phyloP scores from a whole-genome alignment of 371 early-diverging fungal species.

The Paramicrosporidium saccamoebae region DNA sequence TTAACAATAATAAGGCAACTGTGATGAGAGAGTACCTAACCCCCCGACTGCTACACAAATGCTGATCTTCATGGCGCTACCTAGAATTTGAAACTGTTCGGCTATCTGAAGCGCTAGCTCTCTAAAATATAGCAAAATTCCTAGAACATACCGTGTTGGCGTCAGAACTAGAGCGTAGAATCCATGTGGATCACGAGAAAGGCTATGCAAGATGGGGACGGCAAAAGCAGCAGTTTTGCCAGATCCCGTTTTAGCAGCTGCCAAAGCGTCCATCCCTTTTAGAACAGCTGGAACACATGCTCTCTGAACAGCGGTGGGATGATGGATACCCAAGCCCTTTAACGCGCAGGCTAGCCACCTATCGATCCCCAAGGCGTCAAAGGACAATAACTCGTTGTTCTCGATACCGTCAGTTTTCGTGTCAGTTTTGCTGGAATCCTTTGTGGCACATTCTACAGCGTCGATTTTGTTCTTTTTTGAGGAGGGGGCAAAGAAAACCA shows the following conservation, averaged over 20 bases:
- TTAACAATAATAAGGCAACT: background rate
- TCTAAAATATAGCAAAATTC: conserved; percentile 9
- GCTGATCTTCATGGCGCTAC: conserved; percentile 50
- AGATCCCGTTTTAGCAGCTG: conserved; percentile 89
- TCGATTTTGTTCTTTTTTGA: too few relatives aligned
- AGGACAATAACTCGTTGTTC: too few relatives aligned
- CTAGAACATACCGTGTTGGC: conserved; percentile 39
- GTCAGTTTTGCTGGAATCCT: too few relatives aligned
- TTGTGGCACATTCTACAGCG: too few relatives aligned
- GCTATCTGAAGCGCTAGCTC: conserved; percentile 90
- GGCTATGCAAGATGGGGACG: conserved; percentile 73
- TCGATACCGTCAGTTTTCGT: too few relatives aligned
- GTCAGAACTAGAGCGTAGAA: conserved; percentile 77
- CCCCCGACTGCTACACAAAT: conserved; percentile 85
- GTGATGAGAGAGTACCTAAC: conserved; percentile 10
- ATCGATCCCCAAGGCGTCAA: conserved; percentile 27
- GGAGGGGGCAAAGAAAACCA: too few relatives aligned
- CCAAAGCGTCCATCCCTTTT: conserved; percentile 51
- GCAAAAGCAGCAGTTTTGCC: conserved; percentile 99
- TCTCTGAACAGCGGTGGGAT: conserved; percentile 82
- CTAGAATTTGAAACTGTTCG: conserved; percentile 71
- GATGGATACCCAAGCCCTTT: conserved; percentile 30
- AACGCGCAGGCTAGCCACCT: conserved; percentile 45
- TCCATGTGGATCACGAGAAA: conserved; percentile 69
- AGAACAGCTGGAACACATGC: conserved; percentile 43